Base-by-base conservation (phyloP, 305 asterid genomes). In the Ilex paraguariensis region DNA sequence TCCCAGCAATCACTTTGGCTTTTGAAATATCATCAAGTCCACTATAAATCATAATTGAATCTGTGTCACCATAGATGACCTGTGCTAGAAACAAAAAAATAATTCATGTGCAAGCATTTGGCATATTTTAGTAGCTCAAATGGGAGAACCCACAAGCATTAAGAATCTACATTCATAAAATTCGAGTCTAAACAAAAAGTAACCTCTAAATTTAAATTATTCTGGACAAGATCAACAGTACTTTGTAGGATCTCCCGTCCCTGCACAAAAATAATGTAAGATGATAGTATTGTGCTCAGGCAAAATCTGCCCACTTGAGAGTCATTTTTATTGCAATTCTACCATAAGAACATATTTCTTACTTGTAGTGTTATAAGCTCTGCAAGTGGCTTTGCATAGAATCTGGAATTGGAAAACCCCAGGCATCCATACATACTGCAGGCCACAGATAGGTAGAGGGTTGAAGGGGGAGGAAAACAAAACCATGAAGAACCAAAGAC, bases 21-120 rank as follows among this genome's bases (percentile, higher is more conserved):
- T 88, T 91, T 66, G 74, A 84, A 46, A 85, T 87, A 72, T 94
- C 97, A 86, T 90, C 98, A 64, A 88, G 90, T 56, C 99, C 99
- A 62, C 86, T 90, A 63, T 94, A 77, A 64, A 94, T 91, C 99
- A 94, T 94, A 61, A 94, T 94, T 57, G 99, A 94, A 83, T 94
- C 97, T 7, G 99, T 94, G 72, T 94, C 99, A 63, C 99, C 99
- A 74, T 94, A 94, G 64, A 94, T 94, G 69, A 94, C 98, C 99
- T 94, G 89, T 94, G 89, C 62, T 60, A 63, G 70, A 53, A 63
- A 75, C 39, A 56, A 56, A 21, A 21, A 21, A 31, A 31, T 12
- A 4, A 56, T 52, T 40, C 17, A 28, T 56, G 33, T 33, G 28
- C 31, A 8, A 56, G 16, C 39, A 30, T 0, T 7, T 0, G 28